Base-by-base conservation (phyloP, 306 rosid genomes). In the Quercus berberidifolia region DNA sequence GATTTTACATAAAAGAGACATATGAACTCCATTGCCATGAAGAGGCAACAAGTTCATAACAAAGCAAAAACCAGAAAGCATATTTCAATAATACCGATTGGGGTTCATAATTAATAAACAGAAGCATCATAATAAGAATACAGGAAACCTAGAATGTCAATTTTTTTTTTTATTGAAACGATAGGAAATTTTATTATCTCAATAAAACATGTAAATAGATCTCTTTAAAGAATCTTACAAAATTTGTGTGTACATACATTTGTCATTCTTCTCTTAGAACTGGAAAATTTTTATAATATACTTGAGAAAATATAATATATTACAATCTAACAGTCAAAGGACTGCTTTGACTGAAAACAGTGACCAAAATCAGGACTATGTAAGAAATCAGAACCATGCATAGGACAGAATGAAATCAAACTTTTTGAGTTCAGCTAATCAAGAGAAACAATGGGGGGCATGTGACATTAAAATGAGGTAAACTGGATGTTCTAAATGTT, bases 1-100 rank as follows among this genome's bases (percentile, higher is more conserved):
- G 71, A 74, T 75, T 81, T 78, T 76, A 75, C 78, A 79, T 51
- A 68, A 83, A 76, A 83, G 67, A 77, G 41, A 71, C 83, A 86
- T 74, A 81, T 81, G 79, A 75, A 77, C 82, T 82, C 69, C 57
- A 80, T 80, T 85, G 85, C 80, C 89, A 71, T 43, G 35, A 79
- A 31, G 65, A 78, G 78, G 86, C 82, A 87, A 80, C 56, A 25
- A 73, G 75, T 77, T 78, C 83, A 59, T 41, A 77, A 55, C 43
- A 30, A 57, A 80, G 64, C 33, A 64, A 74, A 81, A 30, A 55
- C 76, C 73, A 78, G 67, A 35, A 64, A 80, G 60, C 76, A 83
- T 69, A 82, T 49, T 75, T 33, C 31, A 25, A n/a, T 21, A 75
- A 14, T 56, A 84, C 26, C 71, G 43, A 35, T 55, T 43, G 46